A percentile compares a stretch with the other conserved stretches of the same genome.
Evolutionary conservation across 441 rosid genomes (phyloP).

Genomic region (Raphanus hybrid): DNA sequence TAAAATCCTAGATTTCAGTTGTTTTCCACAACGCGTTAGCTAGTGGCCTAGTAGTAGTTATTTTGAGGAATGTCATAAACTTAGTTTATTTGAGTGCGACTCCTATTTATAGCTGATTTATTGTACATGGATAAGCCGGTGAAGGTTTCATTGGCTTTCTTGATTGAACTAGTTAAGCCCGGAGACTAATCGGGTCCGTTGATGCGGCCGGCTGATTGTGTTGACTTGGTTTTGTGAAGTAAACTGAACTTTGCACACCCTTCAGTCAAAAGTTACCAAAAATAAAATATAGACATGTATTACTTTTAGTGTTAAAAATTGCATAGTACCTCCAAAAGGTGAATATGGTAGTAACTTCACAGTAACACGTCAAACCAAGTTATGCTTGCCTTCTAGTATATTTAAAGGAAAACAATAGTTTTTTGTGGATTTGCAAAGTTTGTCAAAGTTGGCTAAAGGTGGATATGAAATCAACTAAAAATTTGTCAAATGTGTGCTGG

Average conservation of each 20-base stretch:
- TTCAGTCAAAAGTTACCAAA: not conserved
- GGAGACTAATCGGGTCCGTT: not conserved
- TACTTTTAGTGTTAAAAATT: not conserved
- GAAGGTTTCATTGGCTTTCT: not conserved
- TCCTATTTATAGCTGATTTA: not conserved
- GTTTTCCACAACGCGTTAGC: not conserved
- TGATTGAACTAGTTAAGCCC: not conserved
- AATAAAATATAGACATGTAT: not conserved
- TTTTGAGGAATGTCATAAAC: not conserved
- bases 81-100: not conserved
- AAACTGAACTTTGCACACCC: not conserved
- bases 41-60: not conserved
- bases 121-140: not conserved
- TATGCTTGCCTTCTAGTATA: slow-evolving; percentile 15
- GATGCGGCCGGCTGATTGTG: not conserved
- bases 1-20: not conserved
- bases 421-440: slow-evolving; percentile 28
- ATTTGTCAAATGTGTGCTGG: slow-evolving; percentile 37
- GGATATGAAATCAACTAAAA: slow-evolving; percentile 38
- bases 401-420: slow-evolving; percentile 16
- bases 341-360: not conserved
- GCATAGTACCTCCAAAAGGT: not conserved
- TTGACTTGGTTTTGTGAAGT: not conserved
- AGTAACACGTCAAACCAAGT: slow-evolving; percentile 39
- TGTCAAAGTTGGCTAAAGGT: slow-evolving; percentile 49